These are phyloP conservation scores for Dunaliella salina DNA, from an alignment of 163 green algal species.

Conservation along the genomic window DNA sequence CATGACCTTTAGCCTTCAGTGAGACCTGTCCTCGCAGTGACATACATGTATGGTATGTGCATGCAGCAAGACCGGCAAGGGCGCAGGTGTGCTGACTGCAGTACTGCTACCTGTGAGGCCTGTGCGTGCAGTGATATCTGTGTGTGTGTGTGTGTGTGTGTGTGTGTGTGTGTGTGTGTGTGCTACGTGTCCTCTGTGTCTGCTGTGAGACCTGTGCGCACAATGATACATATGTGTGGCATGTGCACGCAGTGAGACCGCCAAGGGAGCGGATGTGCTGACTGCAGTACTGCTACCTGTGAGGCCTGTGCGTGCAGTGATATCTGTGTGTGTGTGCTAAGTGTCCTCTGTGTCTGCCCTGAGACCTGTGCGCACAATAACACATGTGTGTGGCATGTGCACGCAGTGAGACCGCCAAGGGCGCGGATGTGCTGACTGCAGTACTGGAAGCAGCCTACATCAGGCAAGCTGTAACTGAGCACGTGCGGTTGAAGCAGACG, in stretches of 20 bases:
- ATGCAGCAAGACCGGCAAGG: background rate
- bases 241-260: constrained; percentile 15
- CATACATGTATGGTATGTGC: no score
- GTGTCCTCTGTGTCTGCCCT: background rate
- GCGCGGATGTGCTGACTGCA: constrained; percentile 20
- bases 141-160: no score
- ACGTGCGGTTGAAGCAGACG: background rate
- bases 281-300: constrained; percentile 25
- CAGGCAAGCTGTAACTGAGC: constrained; percentile 8
- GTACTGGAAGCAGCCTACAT: constrained; percentile 28
- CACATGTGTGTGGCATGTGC: background rate
- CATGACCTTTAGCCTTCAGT: no score
- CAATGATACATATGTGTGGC: no score
- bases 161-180: no score
- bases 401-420: constrained; percentile 15
- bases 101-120: constrained; percentile 7
- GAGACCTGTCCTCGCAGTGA: no score
- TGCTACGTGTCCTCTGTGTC: background rate
- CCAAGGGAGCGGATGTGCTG: constrained; percentile 10
- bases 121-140: no score
- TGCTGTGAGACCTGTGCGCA: no score
- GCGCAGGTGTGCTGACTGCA: constrained; percentile 19
- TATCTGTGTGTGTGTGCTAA: no score
- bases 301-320: no score
- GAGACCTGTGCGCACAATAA: no score